Evolutionary conservation across 352 stramenopile species (phyloP).

Genomic region (Phytophthora pluvialis): DNA sequence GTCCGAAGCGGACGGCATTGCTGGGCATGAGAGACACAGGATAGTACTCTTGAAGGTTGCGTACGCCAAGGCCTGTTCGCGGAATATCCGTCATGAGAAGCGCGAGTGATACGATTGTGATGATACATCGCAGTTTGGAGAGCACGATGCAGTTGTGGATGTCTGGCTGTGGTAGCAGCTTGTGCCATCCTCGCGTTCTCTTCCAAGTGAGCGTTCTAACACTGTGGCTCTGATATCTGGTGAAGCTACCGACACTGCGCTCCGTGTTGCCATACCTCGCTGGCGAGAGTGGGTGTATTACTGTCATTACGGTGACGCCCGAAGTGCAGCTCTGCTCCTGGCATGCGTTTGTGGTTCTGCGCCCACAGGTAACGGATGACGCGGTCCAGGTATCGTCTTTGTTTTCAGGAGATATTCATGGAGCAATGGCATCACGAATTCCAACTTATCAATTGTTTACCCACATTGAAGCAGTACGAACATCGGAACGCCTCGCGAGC

Average conservation of each 20-base stretch:
- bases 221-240: background rate
- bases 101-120: slow-evolving; percentile 45
- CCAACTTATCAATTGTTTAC: slow-evolving; percentile 1
- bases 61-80: slow-evolving; percentile 47
- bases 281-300: slow-evolving; percentile 6
- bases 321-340: background rate
- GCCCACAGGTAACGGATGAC: slow-evolving; percentile 7
- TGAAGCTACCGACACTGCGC: background rate
- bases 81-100: slow-evolving; percentile 60
- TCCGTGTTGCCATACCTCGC: background rate
- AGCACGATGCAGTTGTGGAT: slow-evolving; percentile 38
- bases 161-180: slow-evolving; percentile 26
- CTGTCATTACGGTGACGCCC: slow-evolving; percentile 1
- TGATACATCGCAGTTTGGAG: slow-evolving; percentile 36
- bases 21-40: slow-evolving; percentile 27
- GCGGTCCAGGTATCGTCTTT: background rate
- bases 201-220: background rate
- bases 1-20: slow-evolving; percentile 45
- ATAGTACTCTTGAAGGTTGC: slow-evolving; percentile 36
- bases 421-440: background rate
- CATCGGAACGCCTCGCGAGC: slow-evolving; percentile 29
- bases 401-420: background rate
- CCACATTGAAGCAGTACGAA: slow-evolving; percentile 29
- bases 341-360: background rate
- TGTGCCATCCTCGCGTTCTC: slow-evolving; percentile 12